Base-by-base conservation (phyloP, 2,329 filamentous ascomycete genomes). In the Cercospora sp. region DNA sequence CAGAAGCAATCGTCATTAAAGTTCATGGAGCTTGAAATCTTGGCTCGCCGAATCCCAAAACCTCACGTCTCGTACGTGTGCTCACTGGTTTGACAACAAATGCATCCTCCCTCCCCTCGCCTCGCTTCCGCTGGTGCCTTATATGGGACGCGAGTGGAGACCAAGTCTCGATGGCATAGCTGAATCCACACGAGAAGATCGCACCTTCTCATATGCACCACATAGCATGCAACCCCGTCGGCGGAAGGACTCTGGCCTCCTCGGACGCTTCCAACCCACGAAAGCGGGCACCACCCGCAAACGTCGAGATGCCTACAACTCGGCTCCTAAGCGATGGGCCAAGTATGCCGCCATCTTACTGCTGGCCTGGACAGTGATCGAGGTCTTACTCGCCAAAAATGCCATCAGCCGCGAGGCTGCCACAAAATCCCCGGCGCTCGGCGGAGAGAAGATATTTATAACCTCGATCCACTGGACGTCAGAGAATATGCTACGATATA, bases 381-480 rank as follows among this genome's bases (percentile, higher is more conserved):
- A 75, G 42, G 65, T 70, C n/a, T 26, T 72, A 13, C 69, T 67
- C 53, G 66, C 71, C 51, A 72, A 70, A 26, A 66, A 58, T 16
- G 69, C 70, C 28, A 53, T 73, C 26, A 36, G 66, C 31, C 67
- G 65, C 12, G 68, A 72, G 63, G 63, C 67, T 6, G 39, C 62
- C 10, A 66, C 36, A 28, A 51, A 63, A 18, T 60, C 70, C 3
- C 70, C 69, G 2, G 63, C 66, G 20, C 69, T 75, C 10, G 69
- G 70, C 4, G 62, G 69, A 20, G 72, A 78, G 66, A 74, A 72
- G 55, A 84, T 92, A 69, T 92, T 87, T 79, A 90, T 93, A 68
- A 87, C 89, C 4, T 87, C 86, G 69, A 87, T 90, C 75, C 89
- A 91, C 74, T 91, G 89, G 84, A 91, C 90, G 73, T 87, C 87